A percentile compares a stretch with the other conserved stretches of the same genome.
Evolutionary conservation across 2,329 filamentous ascomycete genomes (phyloP).

Genomic region (Colletotrichum sp.): DNA sequence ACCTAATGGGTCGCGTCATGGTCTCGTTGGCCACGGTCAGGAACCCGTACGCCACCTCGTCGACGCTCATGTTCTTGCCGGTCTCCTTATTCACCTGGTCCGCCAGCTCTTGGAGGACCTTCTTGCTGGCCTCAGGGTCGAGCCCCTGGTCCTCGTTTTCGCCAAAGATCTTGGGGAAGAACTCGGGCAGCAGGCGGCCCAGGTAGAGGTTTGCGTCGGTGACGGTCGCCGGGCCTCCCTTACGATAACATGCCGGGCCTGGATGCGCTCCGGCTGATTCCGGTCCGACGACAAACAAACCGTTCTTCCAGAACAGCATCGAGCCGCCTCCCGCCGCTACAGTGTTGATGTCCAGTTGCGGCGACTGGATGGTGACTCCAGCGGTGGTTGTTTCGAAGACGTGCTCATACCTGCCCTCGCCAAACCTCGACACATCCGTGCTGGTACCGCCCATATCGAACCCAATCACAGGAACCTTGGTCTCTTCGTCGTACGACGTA

Average conservation of each 20-base stretch:
- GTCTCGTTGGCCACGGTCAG: constrained; percentile 89
- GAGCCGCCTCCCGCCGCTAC: constrained; percentile 91
- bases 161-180: constrained; percentile 95
- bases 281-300: constrained; percentile 88
- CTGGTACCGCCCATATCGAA: constrained; percentile 97
- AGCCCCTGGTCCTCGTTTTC: constrained; percentile 84
- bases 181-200: constrained; percentile 83
- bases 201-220: constrained; percentile 91
- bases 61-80: constrained; percentile 72
- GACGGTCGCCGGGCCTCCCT: constrained; percentile 88
- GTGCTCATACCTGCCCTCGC: constrained; percentile 85
- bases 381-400: constrained; percentile 94
- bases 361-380: constrained; percentile 91
- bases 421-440: constrained; percentile 89
- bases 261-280: constrained; percentile 90
- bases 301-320: constrained; percentile 85
- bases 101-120: constrained; percentile 77
- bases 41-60: constrained; percentile 90
- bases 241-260: constrained; percentile 89
- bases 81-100: constrained; percentile 80
- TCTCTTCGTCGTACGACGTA: constrained; percentile 85
- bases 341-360: constrained; percentile 93
- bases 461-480: constrained; percentile 85
- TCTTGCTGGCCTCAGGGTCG: constrained; percentile 77
- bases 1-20: constrained; percentile 90